Evolutionary conservation across 2,329 filamentous ascomycete genomes (phyloP), one percentile per base, ranked within the genome.

Genomic region (Colletotrichum theobromicola): DNA sequence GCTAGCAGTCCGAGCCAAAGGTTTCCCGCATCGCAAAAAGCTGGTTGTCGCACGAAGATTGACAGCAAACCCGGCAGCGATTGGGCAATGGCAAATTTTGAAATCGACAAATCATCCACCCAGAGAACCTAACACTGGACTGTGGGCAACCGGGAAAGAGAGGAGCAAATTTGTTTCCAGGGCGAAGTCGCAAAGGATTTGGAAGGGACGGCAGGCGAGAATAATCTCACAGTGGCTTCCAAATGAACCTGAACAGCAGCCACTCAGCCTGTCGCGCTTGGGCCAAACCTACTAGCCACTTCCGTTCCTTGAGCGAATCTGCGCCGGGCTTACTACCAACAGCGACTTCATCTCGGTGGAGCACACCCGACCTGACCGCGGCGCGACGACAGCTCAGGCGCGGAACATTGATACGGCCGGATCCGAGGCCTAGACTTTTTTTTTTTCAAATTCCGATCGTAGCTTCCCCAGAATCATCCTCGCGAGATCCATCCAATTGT

Each of bases 1-100:
- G 67, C 75, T 64, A 75, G 62, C 71, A 75, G 62, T 76, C 66
- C 66, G 71, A 73, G 74, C 74, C 72, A 75, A 71, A 70, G 61
- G 63, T 75, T 67, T 70, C 62, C 62, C 34, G 72, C 72, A 76
- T 76, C 58, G 74, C 62, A 76, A 60, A 42, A 50, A 61, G 57
- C 26, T 21, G 50, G 28, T 57, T 21, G 73, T 70, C 64, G 73
- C 65, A 64, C 64, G 46, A 62, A 26, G 10, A 66, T 46, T 26
- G 35, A 67, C 42, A 34, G 32, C 62, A 58, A 67, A 32, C 30
- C 42, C 13, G 46, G 34, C 28, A 35, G 69, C 68, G 26, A 72
- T 67, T 67, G 50, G 21, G 37, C 70, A 69, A 67, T 68, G 35
- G 55, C 15, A 12, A 46, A 28, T 15, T 65, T 42, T 18, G 55